These are phyloP conservation scores for Porcisia hertigi DNA, from an alignment of 208 protist genomes.

Conservation along the genomic window DNA sequence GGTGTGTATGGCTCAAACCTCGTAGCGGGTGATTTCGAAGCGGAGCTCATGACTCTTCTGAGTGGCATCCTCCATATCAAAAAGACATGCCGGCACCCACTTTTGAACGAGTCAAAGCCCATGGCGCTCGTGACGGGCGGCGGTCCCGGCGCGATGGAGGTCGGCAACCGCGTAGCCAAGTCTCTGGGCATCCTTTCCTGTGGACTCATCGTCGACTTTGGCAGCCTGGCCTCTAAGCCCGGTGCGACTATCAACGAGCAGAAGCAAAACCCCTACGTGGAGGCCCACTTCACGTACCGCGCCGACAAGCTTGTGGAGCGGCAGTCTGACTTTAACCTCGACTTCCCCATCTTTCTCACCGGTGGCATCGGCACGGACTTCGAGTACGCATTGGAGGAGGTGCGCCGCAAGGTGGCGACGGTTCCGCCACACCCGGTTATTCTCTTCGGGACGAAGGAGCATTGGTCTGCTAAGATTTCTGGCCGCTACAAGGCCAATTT, in stretches of 20 bases:
- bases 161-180: slow-evolving; percentile 92
- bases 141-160: slow-evolving; percentile 93
- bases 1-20: slow-evolving; percentile 94
- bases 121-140: slow-evolving; percentile 92
- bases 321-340: slow-evolving; percentile 93
- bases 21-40: slow-evolving; percentile 91
- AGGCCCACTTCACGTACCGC: slow-evolving; percentile 93
- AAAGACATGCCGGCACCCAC: slow-evolving; percentile 59
- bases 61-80: slow-evolving; percentile 82
- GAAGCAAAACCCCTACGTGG: slow-evolving; percentile 89
- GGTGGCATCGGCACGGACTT: slow-evolving; percentile 94
- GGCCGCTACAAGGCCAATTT: slow-evolving; percentile 79
- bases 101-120: slow-evolving; percentile 77
- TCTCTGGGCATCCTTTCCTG: slow-evolving; percentile 90
- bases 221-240: slow-evolving; percentile 76
- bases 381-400: slow-evolving; percentile 94
- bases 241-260: slow-evolving; percentile 94
- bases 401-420: slow-evolving; percentile 92
- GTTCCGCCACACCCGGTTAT: slow-evolving; percentile 83
- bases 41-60: slow-evolving; percentile 83
- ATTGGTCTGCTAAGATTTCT: slow-evolving; percentile 86
- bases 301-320: slow-evolving; percentile 92
- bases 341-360: slow-evolving; percentile 92
- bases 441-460: slow-evolving; percentile 79
- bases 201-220: slow-evolving; percentile 92